Evolutionary conservation across 202 grass and related monocot genomes (phyloP).

Genomic region (Schoenoplectus tabernaemontani): DNA sequence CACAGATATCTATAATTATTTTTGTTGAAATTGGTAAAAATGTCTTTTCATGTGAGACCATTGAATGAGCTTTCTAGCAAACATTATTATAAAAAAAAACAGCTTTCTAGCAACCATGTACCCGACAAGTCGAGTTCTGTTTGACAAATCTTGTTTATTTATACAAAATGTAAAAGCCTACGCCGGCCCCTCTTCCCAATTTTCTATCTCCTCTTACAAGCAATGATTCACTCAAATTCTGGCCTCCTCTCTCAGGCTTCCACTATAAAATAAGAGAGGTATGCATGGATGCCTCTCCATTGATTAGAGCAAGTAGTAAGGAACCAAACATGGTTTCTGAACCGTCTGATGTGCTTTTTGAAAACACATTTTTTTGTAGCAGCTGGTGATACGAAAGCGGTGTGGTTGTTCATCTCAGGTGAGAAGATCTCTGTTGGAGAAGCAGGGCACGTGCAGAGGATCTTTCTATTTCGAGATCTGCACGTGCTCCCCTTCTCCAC

Average conservation of each 20-base stretch:
- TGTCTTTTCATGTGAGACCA: constrained; percentile 7
- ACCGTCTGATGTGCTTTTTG: neutral
- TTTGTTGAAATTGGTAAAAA: neutral
- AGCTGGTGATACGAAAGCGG: neutral
- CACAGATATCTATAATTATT: neutral
- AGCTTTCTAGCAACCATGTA: no score
- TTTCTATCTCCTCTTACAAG: neutral
- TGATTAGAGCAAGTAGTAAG: no score
- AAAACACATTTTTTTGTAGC: neutral
- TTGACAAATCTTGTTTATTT: no score
- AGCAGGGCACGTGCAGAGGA: constrained; percentile 53
- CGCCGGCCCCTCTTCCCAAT: neutral
- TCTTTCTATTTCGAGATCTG: neutral
- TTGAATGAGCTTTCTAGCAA: neutral
- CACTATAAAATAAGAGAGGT: neutral
- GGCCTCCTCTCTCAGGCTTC: neutral
- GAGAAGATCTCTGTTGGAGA: constrained; percentile 61
- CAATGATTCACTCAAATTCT: neutral
- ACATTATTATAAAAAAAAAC: no score
- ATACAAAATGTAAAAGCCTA: neutral
- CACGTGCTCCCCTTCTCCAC: constrained; percentile 84
- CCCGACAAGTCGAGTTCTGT: neutral
- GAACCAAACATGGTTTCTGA: neutral
- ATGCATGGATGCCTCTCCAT: neutral
- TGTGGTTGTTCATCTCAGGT: constrained; percentile 7